Base-by-base conservation (phyloP, 768 basidiomycete genomes). In the Rhodosporidiobolus odoratus region DNA sequence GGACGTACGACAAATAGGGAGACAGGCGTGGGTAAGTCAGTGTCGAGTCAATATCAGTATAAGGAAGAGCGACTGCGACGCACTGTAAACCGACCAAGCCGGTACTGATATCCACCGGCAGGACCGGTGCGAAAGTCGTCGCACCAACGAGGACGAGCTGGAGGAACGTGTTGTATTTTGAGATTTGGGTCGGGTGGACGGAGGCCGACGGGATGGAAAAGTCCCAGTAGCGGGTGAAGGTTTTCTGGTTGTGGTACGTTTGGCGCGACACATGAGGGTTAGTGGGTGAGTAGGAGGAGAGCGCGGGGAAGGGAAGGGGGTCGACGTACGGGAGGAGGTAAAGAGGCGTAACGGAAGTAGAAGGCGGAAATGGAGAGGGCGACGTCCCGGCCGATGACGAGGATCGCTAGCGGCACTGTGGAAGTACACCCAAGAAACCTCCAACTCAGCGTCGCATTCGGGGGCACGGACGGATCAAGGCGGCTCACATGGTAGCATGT, bases 201-300 rank as follows among this genome's bases (percentile, higher is more conserved):
- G 96, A 94, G 2, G 92, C 95, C 2, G 93, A 95, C 2, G 96
- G 92, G 60, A 96, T 86, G 16, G 90, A 90, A 72, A 96, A 91
- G 78, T 97, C 91, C 91, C 94, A 99, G 80, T 98, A 99, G 41
- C 96, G 86, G 34, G 82, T 79, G 77, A 92, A 89, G 0, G 93
- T 96, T 91, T 91, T 91, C 90, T 94, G 79, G 9, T 45, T 1
- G 30, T n/a, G 6, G 45, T n/a, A 13, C 23, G 43, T 45, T 23
- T 23, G 27, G 30, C n/a, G 21, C 27, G 52, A 30, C 13, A 21
- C 27, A 19, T 7, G 9, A 32, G 52, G 8, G 52, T n/a, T 12
- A 9, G 23, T 50, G 48, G 23, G 48, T 50, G 12, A 8, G 48
- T 13, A n/a, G 48, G 48, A 50, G 17, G 34, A 9, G 30, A 19